Conservation (phyloP, 768 basidiomycete genomes). For the Russula virescens region DNA sequence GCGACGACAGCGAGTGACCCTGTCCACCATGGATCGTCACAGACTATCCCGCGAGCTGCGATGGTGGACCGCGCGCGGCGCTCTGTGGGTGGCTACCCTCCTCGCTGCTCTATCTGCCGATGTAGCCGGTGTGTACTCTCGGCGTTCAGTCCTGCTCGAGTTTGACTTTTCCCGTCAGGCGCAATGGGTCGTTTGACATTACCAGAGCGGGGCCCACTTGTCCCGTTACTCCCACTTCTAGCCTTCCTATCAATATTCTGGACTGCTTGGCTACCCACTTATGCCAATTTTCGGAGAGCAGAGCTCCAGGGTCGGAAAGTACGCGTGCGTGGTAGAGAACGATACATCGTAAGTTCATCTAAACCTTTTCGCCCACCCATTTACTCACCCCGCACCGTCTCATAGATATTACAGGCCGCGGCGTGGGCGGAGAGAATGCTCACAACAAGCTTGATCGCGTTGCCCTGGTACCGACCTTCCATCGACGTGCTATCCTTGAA, state of each 20-base stretch:
- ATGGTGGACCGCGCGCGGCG: slow-evolving; percentile 66
- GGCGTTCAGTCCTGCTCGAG: neutral
- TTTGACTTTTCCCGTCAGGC: slow-evolving; percentile 8
- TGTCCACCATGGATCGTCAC: slow-evolving; percentile 37
- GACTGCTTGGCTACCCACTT: slow-evolving; percentile 85
- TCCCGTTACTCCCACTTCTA: slow-evolving; percentile 43
- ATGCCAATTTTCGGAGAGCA: slow-evolving; percentile 51
- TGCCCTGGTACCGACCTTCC: slow-evolving; percentile 39
- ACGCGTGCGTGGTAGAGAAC: slow-evolving; percentile 55
- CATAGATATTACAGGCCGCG: slow-evolving; percentile 52
- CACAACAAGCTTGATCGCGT: slow-evolving; percentile 42
- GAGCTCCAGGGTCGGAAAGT: slow-evolving; percentile 68
- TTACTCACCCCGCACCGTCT: slow-evolving; percentile 1
- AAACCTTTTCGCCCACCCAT: neutral
- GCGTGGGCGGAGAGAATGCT: slow-evolving; percentile 53
- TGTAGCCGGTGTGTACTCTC: slow-evolving; percentile 38
- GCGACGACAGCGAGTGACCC: slow-evolving; percentile 45
- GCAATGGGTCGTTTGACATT: slow-evolving; percentile 9
- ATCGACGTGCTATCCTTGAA: slow-evolving; percentile 37
- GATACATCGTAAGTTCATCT: slow-evolving; percentile 50
- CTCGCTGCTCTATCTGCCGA: slow-evolving; percentile 39
- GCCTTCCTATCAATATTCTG: slow-evolving; percentile 61
- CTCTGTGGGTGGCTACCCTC: slow-evolving; percentile 54
- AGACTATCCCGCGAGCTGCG: slow-evolving; percentile 45
- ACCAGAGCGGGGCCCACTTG: neutral